These are phyloP conservation scores for Artemisia argyi DNA, from an alignment of 129 eudicot species.

Conservation along the genomic window DNA sequence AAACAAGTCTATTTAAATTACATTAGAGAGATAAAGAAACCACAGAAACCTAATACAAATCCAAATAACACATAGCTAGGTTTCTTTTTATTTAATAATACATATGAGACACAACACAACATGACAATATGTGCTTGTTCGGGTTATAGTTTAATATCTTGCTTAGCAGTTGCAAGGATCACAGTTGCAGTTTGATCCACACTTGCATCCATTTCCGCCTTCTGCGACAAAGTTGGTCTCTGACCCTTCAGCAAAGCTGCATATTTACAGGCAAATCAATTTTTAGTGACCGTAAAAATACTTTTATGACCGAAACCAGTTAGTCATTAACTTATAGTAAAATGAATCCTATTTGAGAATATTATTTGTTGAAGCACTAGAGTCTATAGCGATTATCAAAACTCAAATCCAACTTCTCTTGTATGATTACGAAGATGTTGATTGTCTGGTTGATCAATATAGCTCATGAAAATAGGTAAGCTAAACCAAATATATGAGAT, in stretches of 20 bases:
- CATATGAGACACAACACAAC: constrained; percentile 26
- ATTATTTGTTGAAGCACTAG: no score
- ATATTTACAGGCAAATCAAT: constrained; percentile 5
- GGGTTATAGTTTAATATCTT: constrained; percentile 5
- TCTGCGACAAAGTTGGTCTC: constrained; percentile 44
- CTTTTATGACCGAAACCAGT: no score
- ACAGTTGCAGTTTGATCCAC: constrained; percentile 63
- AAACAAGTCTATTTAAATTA: constrained; percentile 22
- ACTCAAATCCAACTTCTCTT: no score
- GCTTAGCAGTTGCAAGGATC: constrained; percentile 69
- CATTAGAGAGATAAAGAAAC: background rate
- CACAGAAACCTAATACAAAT: constrained; percentile 29
- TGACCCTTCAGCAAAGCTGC: constrained; percentile 45
- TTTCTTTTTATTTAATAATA: constrained; percentile 33
- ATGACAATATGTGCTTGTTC: constrained; percentile 23
- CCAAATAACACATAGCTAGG: constrained; percentile 12
- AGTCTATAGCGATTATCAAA: no score
- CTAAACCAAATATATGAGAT: background rate
- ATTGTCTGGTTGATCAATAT: no score
- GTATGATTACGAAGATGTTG: no score
- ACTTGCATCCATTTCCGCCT: constrained; percentile 53
- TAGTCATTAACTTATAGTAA: no score
- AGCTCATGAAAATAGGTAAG: background rate
- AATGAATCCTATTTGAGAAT: no score
- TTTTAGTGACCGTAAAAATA: background rate